Conservation (phyloP, 768 basidiomycete species). For the Mycena rebaudengoi region DNA sequence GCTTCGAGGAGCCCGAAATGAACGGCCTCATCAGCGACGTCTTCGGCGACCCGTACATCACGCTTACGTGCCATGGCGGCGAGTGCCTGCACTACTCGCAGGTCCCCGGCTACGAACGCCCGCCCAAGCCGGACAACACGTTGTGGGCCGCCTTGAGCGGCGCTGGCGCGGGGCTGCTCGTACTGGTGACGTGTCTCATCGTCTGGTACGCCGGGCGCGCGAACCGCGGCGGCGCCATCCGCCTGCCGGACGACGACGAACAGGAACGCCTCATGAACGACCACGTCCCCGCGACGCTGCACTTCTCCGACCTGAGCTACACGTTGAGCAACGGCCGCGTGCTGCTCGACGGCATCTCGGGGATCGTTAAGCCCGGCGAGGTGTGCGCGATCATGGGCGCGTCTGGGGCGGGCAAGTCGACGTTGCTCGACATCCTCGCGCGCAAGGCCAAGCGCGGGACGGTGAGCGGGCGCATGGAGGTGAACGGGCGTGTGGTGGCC, state of each 20-base stretch:
- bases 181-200: conserved; percentile 60
- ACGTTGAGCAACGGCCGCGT: conserved; percentile 62
- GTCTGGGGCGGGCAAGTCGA: conserved; percentile 96
- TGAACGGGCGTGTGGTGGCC: conserved; percentile 85
- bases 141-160: conserved; percentile 86
- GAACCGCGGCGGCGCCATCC: conserved; percentile 74
- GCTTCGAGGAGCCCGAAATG: conserved; percentile 97
- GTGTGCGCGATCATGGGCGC: conserved; percentile 97
- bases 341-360: conserved; percentile 85
- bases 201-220: conserved; percentile 94
- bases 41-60: conserved; percentile 92
- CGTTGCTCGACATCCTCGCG: conserved; percentile 95
- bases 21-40: conserved; percentile 92
- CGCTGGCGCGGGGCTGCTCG: conserved; percentile 77
- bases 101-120: conserved; percentile 92
- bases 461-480: conserved; percentile 77
- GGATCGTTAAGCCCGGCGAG: conserved; percentile 87
- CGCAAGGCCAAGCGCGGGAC: conserved; percentile 85
- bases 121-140: conserved; percentile 85
- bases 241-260: conserved; percentile 83
- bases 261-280: conserved; percentile 89
- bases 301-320: conserved; percentile 89
- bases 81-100: conserved; percentile 95
- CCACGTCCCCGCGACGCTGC: conserved; percentile 93
- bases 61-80: conserved; percentile 85